phyloP scores from a whole-genome alignment of 148 eudicot species.

The Chenopodium berlandieri region DNA sequence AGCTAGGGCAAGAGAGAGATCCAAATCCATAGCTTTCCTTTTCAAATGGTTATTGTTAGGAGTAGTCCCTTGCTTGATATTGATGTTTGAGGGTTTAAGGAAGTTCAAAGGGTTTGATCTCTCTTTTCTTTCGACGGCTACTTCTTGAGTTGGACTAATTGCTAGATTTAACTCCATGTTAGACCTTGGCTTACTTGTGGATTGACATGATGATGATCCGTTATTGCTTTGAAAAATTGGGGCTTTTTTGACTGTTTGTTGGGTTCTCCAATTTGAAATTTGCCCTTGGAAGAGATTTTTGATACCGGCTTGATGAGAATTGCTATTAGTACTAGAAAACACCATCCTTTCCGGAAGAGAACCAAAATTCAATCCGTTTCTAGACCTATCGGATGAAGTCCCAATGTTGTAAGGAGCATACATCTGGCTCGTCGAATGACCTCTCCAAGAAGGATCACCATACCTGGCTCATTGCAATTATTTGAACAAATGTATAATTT shows the following conservation, averaged over 20 bases:
- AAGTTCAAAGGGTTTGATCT: slow-evolving; percentile 13
- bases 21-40: slow-evolving; percentile 48
- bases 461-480: slow-evolving; percentile 20
- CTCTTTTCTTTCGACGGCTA: slow-evolving; percentile 1
- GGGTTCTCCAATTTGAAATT: slow-evolving; percentile 31
- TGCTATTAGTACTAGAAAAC: slow-evolving; percentile 2
- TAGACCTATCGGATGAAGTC: slow-evolving; percentile 12
- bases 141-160: slow-evolving; percentile 19
- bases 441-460: slow-evolving; percentile 35
- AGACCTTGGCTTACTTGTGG: slow-evolving; percentile 13
- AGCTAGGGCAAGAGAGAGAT: slow-evolving; percentile 42
- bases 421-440: slow-evolving; percentile 18
- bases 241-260: slow-evolving; percentile 11
- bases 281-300: slow-evolving; percentile 23
- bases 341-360: slow-evolving; percentile 14
- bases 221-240: slow-evolving; percentile 2
- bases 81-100: slow-evolving; percentile 8
- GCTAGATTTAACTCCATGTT: slow-evolving; percentile 17
- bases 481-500: not conserved
- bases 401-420: slow-evolving; percentile 27
- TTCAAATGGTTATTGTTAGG: slow-evolving; percentile 24
- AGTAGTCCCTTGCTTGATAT: not conserved
- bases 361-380: slow-evolving; percentile 1
- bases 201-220: slow-evolving; percentile 8
- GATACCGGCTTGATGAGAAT: slow-evolving; percentile 1